Conservation (phyloP, 106 monocot genomes). For the Amphibolis antarctica region DNA sequence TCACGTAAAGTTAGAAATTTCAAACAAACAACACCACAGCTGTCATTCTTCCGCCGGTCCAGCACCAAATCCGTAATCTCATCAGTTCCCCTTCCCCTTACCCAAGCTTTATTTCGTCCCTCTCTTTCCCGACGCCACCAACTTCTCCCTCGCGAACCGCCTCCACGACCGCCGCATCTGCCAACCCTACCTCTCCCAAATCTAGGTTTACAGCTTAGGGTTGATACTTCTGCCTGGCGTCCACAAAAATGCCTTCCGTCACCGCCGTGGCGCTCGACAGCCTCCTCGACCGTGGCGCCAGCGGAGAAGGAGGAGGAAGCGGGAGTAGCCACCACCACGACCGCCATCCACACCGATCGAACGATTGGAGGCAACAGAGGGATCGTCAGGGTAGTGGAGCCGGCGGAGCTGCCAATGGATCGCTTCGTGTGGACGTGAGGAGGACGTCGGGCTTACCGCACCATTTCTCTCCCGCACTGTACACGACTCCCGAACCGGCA, state of each 20-base stretch:
- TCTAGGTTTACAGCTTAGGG: slow-evolving; percentile 2
- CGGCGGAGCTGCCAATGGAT: neutral
- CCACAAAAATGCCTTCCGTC: neutral
- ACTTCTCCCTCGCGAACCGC: neutral
- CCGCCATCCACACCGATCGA: neutral
- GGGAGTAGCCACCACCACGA: neutral
- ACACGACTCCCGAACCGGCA: slow-evolving; percentile 21
- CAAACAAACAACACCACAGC: no score
- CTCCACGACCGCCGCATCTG: neutral
- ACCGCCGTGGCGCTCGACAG: slow-evolving; percentile 7
- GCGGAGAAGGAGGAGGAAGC: neutral
- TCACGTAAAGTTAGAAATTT: no score
- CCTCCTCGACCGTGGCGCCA: neutral
- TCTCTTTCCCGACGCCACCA: slow-evolving; percentile 5
- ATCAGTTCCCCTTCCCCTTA: no score
- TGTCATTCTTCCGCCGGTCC: no score
- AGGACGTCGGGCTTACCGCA: neutral
- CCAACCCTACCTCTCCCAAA: neutral
- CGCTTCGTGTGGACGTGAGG: neutral
- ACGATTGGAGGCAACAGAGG: neutral
- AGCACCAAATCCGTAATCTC: no score
- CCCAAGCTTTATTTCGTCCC: no score
- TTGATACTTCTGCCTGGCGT: neutral
- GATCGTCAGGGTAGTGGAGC: neutral
- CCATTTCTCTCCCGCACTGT: slow-evolving; percentile 23